Base-by-base conservation (phyloP, 2,329 filamentous ascomycete species). In the Penicillium sp. region DNA sequence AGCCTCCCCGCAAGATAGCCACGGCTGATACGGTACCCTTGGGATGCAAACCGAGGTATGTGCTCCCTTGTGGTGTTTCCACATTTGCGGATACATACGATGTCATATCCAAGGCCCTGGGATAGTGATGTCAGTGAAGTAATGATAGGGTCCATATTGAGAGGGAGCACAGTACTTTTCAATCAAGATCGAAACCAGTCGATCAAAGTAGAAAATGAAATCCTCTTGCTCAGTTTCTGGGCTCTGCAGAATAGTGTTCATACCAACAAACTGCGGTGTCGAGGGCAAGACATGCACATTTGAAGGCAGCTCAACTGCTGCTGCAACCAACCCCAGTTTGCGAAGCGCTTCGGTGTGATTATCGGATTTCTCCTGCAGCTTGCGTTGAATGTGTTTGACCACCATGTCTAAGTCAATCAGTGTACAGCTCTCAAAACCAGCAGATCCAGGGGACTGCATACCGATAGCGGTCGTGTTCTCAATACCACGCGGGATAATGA, bases 171-270 rank as follows among this genome's bases (percentile, higher is more conserved):
- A 21, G 53, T 77, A 82, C 70, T 78, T 83, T 74, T 97, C 93
- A 47, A 97, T 85, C 27, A 97, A 81, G 52, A 97, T 80, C n/a
- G 89, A 86, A 2, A 90, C 86, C 38, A 97, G 80, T 38, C 94
- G 86, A 75, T 99, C 92, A 74, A 97, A 97, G 76, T 97, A 97
- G 76, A 97, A 97, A 61, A 96, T 91, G 72, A 97, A 97, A 67
- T 97, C 93, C 71, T 96, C 93, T 42, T 90, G 84, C 7, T 84
- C 80, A 0, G 91, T 93, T 48, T 87, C 83, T 19, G 90, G 88
- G 67, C 94, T 84, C 70, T 95, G 89, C 41, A 99, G 85, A 56
- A 97, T 89, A 0, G 93, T 97, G 72, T 91, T 93, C 84, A 99
- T 96, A 47, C 87, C 93, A 56, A 82, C 83, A 54, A 97, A 82